Base-by-base conservation (phyloP, 2,329 filamentous ascomycete species). In the Epichloe bromicola region DNA sequence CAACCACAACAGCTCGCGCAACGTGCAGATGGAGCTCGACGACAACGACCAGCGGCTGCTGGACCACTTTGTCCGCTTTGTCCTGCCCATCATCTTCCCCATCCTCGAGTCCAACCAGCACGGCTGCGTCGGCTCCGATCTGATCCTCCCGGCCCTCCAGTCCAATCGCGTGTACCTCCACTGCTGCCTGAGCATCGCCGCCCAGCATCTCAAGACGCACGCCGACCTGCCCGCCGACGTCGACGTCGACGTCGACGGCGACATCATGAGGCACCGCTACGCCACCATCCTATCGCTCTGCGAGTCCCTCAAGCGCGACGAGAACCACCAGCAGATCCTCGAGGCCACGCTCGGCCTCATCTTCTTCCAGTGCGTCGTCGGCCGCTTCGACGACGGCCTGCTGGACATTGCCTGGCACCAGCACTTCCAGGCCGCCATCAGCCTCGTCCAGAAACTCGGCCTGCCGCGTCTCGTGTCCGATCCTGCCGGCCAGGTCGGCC, bases 351-450 rank as follows among this genome's bases (percentile, higher is more conserved):
- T 97, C 5, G 89, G 87, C 48, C 89, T 97, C 80, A 95, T 96
- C 65, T 93, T 95, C 72, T 94, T 96, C 73, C 88, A 95, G 65
- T 93, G 86, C 70, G 85, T 88, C 26, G 91, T 97, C 56, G 91
- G 91, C 50, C 81, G 87, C 60, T 82, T 85, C 37, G 85, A 93
- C 60, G 88, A 96, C 63, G 79, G 79, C 45, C 80, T 96, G 23
- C 85, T 88, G 15, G 90, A 97, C 64, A 95, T 97, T 59, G 83
- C 90, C 20, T 98, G 93, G 93, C 87, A 91, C 71, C 87, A 95
- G 65, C 93, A 98, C 72, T 96, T 97, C 72, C 86, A 94, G 66
- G 90, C 90, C 3, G 91, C 85, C 19, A 85, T 86, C 58, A 89
- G 83, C 59, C 76, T 97, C 49, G 86, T 95, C 23, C 80, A 86